Evolutionary conservation across 768 basidiomycete genomes (phyloP), one percentile per base, ranked within the genome.

Genomic region (Podaxis mareebaensis): DNA sequence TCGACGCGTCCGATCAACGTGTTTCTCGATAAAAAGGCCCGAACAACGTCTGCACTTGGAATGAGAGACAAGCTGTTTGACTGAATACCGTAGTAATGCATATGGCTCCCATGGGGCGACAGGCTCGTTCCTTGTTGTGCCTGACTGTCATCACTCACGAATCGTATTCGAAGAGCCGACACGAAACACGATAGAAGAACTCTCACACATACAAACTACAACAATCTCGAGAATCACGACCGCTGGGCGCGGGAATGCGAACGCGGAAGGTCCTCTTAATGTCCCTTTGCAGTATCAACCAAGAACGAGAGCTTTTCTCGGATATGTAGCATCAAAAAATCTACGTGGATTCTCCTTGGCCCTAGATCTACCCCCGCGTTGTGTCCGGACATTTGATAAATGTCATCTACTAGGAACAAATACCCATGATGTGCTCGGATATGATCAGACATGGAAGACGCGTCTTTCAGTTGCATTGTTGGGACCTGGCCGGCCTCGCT

Each of bases 381-480:
- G 17, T 22, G 33, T 22, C 36, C 30, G 58, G 48, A 28, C 36
- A 22, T 51, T 39, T 52, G 49, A 60, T 52, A 24, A 20, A 15
- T 53, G 30, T 12, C 22, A 49, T n/a, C 49, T 17, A 20, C 39
- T 22, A 26, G 12, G n/a, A 30, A 39, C 24, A 6, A 10, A 17
- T 30, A 4, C 46, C 30, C 46, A 26, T 49, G 20, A 12, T 36
- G n/a, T 51, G 58, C 11, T 20, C 8, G 33, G 22, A 48, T 8
- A 13, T 33, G 30, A 39, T 15, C 13, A 22, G 49, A 28, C 59
- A 40, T 52, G 26, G 59, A 60, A 60, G 59, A 42, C 59, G 39
- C 59, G 51, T 53, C 33, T 2, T 60, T 40, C 48, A 59, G 15
- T n/a, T 0, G 3, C 48, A 52, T 26, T 60, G 59, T 60, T 60